These are phyloP conservation scores for Deinandra increscens DNA, from an alignment of 129 eudicot species.

Conservation along the genomic window DNA sequence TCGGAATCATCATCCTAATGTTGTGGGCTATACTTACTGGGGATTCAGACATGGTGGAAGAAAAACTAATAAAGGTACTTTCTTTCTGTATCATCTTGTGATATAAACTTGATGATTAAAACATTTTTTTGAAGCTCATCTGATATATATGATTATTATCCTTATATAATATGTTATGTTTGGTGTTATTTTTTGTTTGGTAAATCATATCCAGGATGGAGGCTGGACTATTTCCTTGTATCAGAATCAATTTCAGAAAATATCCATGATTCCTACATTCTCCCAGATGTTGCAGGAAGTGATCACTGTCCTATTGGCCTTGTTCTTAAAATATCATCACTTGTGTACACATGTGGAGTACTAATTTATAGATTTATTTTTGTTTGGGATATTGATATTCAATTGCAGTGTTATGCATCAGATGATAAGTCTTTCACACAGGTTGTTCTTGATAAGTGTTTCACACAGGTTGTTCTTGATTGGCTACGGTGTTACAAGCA, in stretches of 20 bases:
- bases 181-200: too few relatives aligned
- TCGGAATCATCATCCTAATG: conserved; percentile 83
- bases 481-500: too few relatives aligned
- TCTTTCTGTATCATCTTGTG: neutral
- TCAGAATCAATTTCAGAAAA: conserved; percentile 71
- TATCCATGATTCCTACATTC: conserved; percentile 81
- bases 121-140: neutral
- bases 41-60: conserved; percentile 97
- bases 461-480: too few relatives aligned
- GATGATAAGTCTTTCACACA: too few relatives aligned
- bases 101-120: neutral
- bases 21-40: conserved; percentile 95
- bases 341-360: too few relatives aligned
- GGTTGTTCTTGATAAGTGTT: too few relatives aligned
- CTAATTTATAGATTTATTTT: too few relatives aligned
- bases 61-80: conserved; percentile 81
- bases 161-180: too few relatives aligned
- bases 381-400: too few relatives aligned
- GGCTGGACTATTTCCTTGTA: conserved; percentile 86
- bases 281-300: conserved; percentile 84
- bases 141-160: neutral
- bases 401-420: too few relatives aligned
- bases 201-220: conserved; percentile 89
- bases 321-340: too few relatives aligned
- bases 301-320: conserved; percentile 97